Percentiles rank a stretch among this genome's conserved stretches.
Conservation (phyloP, 2,329 filamentous ascomycete genomes). For the Aphanocladium album region DNA sequence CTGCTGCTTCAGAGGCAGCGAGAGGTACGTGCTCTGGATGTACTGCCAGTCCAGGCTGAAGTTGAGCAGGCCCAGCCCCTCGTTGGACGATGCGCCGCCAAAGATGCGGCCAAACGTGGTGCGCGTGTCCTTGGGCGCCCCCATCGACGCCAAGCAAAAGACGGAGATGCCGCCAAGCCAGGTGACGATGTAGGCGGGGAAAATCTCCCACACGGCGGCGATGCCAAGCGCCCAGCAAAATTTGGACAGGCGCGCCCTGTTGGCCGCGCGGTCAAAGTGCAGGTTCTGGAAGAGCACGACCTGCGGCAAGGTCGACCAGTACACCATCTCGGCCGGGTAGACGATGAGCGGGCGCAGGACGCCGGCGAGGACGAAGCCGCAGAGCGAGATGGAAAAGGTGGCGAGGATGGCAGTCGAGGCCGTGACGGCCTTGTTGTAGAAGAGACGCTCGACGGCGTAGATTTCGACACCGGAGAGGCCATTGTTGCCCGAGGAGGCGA, state of each 20-base stretch:
- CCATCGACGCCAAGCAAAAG: constrained; percentile 41
- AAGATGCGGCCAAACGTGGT: constrained; percentile 24
- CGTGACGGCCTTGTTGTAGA: constrained; percentile 17
- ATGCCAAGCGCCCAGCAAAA: constrained; percentile 25
- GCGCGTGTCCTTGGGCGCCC: constrained; percentile 24
- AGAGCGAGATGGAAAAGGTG: constrained; percentile 25
- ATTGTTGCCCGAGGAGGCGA: constrained; percentile 19
- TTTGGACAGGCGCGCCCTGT: constrained; percentile 23
- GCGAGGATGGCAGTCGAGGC: constrained; percentile 23
- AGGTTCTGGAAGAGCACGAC: constrained; percentile 30
- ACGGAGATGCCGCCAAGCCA: constrained; percentile 35
- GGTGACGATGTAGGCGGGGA: constrained; percentile 43
- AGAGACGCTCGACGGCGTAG: constrained; percentile 19
- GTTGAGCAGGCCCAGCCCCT: constrained; percentile 35
- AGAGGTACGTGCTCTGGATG: constrained; percentile 31
- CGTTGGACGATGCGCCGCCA: constrained; percentile 37
- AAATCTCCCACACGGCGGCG: constrained; percentile 40
- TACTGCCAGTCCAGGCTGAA: constrained; percentile 42
- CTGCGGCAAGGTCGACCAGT: constrained; percentile 27
- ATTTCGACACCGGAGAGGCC: constrained; percentile 19
- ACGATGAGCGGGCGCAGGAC: constrained; percentile 26
- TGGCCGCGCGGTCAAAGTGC: constrained; percentile 25
- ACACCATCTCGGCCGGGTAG: constrained; percentile 29
- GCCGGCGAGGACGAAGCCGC: constrained; percentile 26
- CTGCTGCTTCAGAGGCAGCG: constrained; percentile 32